phyloP scores from a whole-genome alignment of 768 basidiomycete species.

The Tricholoma saponaceum region DNA sequence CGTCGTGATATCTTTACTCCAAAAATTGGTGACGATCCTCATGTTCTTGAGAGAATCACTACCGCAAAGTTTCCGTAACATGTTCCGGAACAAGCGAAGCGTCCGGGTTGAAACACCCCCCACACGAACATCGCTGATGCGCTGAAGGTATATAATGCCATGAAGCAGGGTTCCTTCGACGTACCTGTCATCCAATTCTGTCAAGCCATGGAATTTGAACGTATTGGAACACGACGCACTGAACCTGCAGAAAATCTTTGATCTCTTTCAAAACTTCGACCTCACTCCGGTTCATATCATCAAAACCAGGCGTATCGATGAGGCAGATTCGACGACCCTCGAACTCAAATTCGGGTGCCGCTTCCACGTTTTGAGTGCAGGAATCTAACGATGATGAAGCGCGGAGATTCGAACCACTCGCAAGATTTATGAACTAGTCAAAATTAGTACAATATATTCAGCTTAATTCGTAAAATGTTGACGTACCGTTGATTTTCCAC shows the following conservation, averaged over 20 bases:
- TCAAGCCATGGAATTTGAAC: background rate
- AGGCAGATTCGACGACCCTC: constrained; percentile 23
- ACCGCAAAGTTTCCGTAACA: constrained; percentile 41
- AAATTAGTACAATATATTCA: background rate
- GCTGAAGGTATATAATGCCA: constrained; percentile 36
- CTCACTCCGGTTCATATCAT: constrained; percentile 29
- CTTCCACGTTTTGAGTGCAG: background rate
- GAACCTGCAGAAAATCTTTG: background rate
- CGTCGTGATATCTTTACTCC: constrained; percentile 29
- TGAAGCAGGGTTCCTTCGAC: constrained; percentile 21
- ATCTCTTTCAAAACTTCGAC: constrained; percentile 27
- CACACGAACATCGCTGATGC: constrained; percentile 30
- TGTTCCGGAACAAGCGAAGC: constrained; percentile 36
- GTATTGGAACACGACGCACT: background rate
- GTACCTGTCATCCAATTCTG: constrained; percentile 8
- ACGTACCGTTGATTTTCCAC: constrained; percentile 1
- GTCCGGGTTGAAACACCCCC: too few species aligned
- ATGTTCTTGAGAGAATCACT: constrained; percentile 38
- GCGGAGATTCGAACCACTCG: background rate
- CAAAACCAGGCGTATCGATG: constrained; percentile 40
- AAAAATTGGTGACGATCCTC: constrained; percentile 41
- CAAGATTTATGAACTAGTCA: background rate
- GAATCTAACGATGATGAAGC: background rate
- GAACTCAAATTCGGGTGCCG: constrained; percentile 18
- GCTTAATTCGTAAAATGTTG: background rate